Evolutionary conservation across 768 basidiomycete genomes (phyloP), one percentile per base, ranked within the genome.

Genomic region (Stropharia rugosoannulata): DNA sequence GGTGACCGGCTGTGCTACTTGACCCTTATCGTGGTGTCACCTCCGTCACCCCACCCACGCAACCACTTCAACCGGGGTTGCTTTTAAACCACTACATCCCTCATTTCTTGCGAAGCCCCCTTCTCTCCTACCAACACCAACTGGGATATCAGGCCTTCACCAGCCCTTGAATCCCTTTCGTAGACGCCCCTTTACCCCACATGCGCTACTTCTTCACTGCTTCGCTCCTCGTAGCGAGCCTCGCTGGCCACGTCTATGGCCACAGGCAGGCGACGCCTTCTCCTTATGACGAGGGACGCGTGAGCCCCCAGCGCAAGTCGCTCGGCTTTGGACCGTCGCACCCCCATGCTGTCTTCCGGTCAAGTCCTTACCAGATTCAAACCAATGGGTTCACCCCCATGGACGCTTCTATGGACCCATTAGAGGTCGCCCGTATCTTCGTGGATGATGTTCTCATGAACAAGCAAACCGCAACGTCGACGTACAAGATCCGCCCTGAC

Each of bases 251-350:
- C 59, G 76, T 79, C 49, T 73, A 81, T 57, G 81, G 80, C 11
- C 81, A 81, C 62, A 66, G 70, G 55, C 70, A 60, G 1, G 50
- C 58, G 25, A 32, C 56, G 11, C 61, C 66, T 15, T 56, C 64
- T n/a, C 52, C 63, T 15, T 55, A 64, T 47, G 64, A 64, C 53
- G 66, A 72, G 49, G 67, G 68, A 37, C 70, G 70, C 38, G 65
- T 75, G 13, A 66, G 70, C 36, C 68, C 66, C 37, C 84, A 93
- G 63, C 85, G 95, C 65, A 97, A 98, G 87, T 83, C 95, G 0
- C 81, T 98, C 53, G 86, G 87, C 19, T 97, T 96, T 67, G 95
- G 95, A 1, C 93, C 94, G 5, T 73, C 79, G 15, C 87, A 87
- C 58, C 82, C 85, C 4, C 87, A 93, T 62, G 87, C 88, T 5